Percentiles rank a stretch among this genome's conserved stretches.
These are phyloP conservation scores for barrel medic (Medicago truncatula) DNA, from an alignment of 306 rosid genomes.

Conservation along the genomic window MtrunA17r5.0-ANR NC_053044.1:7197001-7197500, in stretches of 20 bases:
- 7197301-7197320: not conserved
- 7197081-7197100: not conserved
- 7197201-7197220: not conserved
- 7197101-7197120: not conserved
- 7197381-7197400: too few relatives aligned
- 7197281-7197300: not conserved
- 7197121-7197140: not conserved
- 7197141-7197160: not conserved
- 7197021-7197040: not conserved
- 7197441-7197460: too few relatives aligned
- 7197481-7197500: not conserved
- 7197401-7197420: too few relatives aligned
- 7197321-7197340: not conserved
- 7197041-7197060: not conserved
- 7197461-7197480: not conserved
- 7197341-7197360: too few relatives aligned
- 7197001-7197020: not conserved
- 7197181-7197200: not conserved
- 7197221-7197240: too few relatives aligned
- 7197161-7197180: not conserved
- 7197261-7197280: conserved; percentile 14
- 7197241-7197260: not conserved
- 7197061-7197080: not conserved
- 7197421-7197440: not conserved
- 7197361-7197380: not conserved